Evolutionary conservation across 345 rosid genomes (phyloP).

Genomic region (Microcos paniculata): DNA sequence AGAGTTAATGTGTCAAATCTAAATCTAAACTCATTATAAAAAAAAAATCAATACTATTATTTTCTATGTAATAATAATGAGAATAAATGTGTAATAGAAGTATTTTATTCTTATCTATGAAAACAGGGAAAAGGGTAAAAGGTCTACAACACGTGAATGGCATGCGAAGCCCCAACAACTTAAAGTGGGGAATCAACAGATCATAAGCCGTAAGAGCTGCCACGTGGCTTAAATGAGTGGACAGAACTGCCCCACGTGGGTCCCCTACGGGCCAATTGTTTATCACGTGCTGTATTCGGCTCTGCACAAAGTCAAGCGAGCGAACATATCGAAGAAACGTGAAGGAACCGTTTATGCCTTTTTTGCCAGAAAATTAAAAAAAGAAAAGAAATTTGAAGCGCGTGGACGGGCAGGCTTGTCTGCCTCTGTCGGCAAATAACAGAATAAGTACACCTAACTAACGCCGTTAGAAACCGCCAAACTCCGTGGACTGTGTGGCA

Average conservation of each 20-base stretch:
- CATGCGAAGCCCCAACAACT: background rate
- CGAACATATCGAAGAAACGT: background rate
- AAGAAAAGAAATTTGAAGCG: background rate
- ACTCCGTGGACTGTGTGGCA: background rate
- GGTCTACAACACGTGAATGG: background rate
- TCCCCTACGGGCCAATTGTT: slow-evolving; percentile 5
- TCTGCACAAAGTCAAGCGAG: background rate
- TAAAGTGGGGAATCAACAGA: background rate
- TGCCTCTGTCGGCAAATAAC: slow-evolving; percentile 12
- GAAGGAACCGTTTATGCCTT: background rate
- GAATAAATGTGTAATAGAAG: too few relatives aligned
- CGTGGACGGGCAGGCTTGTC: background rate
- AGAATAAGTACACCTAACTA: background rate
- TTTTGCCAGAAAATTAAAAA: background rate
- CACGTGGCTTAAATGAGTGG: background rate
- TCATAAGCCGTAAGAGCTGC: background rate
- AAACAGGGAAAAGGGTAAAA: background rate
- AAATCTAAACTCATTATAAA: too few relatives aligned
- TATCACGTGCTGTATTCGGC: slow-evolving; percentile 25
- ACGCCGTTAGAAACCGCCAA: background rate
- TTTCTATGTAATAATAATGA: too few relatives aligned
- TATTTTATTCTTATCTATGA: too few relatives aligned
- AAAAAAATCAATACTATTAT: too few relatives aligned
- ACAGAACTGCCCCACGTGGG: background rate
- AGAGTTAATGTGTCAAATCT: too few relatives aligned